Evolutionary conservation across 495 filamentous ascomycete species (phyloP).

Genomic region (Neurospora tetraspora): DNA sequence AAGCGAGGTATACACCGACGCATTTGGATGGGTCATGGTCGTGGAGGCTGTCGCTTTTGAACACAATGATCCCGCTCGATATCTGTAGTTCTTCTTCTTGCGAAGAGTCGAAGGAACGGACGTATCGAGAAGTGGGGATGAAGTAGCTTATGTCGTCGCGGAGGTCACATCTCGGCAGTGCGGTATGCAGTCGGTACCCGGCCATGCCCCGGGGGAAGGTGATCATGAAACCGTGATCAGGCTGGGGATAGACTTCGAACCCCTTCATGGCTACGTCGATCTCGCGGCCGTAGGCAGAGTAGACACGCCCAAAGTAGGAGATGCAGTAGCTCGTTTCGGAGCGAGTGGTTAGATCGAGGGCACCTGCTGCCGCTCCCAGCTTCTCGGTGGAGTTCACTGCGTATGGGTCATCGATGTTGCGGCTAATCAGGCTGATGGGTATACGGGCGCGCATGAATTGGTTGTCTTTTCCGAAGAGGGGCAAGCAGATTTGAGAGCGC

Average conservation of each 20-base stretch:
- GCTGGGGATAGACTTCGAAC: conserved; percentile 4
- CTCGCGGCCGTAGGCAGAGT: conserved; percentile 15
- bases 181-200: conserved; percentile 1
- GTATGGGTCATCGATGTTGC: conserved; percentile 1
- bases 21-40: background rate
- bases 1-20: background rate
- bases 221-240: conserved; percentile 12
- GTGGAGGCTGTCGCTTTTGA: background rate
- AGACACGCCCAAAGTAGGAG: conserved; percentile 16
- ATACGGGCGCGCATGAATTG: conserved; percentile 15
- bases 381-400: background rate
- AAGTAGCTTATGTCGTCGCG: conserved; percentile 14
- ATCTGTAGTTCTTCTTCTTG: background rate
- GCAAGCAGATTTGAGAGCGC: conserved; percentile 10
- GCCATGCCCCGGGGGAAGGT: conserved; percentile 15
- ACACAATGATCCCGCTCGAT: background rate
- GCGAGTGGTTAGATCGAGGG: conserved; percentile 9
- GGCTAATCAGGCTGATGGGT: conserved; percentile 12
- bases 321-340: conserved; percentile 11
- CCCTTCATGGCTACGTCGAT: conserved; percentile 18
- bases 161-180: conserved; percentile 6
- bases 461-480: conserved; percentile 17
- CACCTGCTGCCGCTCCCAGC: background rate
- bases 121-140: conserved; percentile 2
- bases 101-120: background rate